Evolutionary conservation across 75 land plant genomes (phyloP).

Genomic region (Larix kaempferi): DNA sequence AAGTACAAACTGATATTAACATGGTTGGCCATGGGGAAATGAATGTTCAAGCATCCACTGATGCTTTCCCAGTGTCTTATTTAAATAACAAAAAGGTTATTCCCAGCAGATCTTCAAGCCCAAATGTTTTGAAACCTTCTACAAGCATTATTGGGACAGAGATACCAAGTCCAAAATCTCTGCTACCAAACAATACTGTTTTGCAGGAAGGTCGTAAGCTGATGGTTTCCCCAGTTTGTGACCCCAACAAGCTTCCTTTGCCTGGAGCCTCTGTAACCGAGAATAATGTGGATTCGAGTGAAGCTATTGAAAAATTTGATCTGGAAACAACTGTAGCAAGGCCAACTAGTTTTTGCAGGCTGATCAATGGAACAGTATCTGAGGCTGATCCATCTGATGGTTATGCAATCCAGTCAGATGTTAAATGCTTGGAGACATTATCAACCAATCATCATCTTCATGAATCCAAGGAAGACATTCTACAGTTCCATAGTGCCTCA

Average conservation of each 20-base stretch:
- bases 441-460: conserved; percentile 1
- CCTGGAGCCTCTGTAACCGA: not conserved
- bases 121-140: not conserved
- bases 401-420: not conserved
- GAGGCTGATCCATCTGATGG: not conserved
- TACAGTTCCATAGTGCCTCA: not conserved
- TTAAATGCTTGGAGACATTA: not conserved
- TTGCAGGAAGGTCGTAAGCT: not conserved
- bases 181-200: not conserved
- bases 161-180: not conserved
- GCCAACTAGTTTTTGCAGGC: not conserved
- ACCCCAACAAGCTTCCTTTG: not conserved
- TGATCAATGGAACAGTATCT: not conserved
- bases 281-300: not conserved
- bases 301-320: not conserved
- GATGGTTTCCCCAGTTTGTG: not conserved
- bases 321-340: not conserved
- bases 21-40: not conserved
- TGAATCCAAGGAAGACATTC: not conserved
- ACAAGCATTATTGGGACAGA: not conserved
- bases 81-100: conserved; percentile 2
- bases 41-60: not conserved
- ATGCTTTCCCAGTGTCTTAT: not conserved
- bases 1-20: not conserved
- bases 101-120: not conserved